Conservation (phyloP, 176 grass and related monocot species). For the Panicum miliaceum region DNA sequence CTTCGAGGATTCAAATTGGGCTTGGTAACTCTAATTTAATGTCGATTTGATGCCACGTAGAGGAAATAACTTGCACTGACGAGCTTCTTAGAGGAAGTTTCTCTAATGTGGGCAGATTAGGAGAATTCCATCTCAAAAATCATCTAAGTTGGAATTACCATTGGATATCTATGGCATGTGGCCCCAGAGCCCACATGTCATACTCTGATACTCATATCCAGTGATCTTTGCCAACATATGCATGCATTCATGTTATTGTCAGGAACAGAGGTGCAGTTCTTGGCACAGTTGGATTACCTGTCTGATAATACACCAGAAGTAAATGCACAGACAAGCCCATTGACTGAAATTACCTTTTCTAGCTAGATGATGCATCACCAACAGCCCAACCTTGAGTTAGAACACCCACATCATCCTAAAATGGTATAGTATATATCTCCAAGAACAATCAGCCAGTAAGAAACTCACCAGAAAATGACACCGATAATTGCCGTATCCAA, state of each 20-base stretch:
- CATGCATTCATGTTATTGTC: neutral
- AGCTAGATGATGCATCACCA: neutral
- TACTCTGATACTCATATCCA: neutral
- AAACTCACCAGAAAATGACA: constrained; percentile 20
- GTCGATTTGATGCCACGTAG: neutral
- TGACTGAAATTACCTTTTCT: neutral
- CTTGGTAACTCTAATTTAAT: neutral
- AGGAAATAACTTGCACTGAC: neutral
- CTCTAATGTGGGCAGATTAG: neutral
- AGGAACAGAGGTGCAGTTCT: neutral
- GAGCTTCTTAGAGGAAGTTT: neutral
- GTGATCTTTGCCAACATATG: too few species aligned
- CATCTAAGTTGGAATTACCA: neutral
- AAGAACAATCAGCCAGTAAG: neutral
- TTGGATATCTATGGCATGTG: neutral
- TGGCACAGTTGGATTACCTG: neutral
- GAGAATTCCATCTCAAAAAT: neutral
- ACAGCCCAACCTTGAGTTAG: neutral
- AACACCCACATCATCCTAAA: neutral
- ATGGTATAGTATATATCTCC: neutral
- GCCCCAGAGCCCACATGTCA: neutral
- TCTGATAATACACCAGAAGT: neutral
- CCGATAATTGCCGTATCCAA: neutral
- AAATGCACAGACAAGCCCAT: neutral
- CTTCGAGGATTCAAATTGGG: neutral